Evolutionary conservation across 306 rosid species (phyloP), one percentile per base, ranked within the genome.

Genomic region (Glycine soja): DNA sequence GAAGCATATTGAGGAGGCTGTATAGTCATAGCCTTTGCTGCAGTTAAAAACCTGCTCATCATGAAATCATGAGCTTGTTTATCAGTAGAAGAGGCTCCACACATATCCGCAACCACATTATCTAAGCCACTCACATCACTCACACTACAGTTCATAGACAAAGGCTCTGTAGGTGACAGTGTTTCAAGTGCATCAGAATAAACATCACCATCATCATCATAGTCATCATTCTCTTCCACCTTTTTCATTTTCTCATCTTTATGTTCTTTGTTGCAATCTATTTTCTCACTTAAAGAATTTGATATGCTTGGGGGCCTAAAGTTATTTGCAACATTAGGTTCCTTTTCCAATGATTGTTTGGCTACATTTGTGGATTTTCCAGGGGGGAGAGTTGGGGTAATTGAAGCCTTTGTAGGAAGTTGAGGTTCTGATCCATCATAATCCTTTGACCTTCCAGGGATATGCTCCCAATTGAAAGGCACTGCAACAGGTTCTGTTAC

Each of bases 21-120:
- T 46, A 93, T 68, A 48, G 97, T 86, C 97, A 93, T 92, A 67
- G 99, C 99, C 88, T 88, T 93, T 56, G 98, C 98, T 52, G 97
- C 99, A 34, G 92, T 90, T 70, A 95, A 86, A 87, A 93, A 95
- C 9, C 98, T 90, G 71, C 75, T 90, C 99, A 95, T 90, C 98
- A 95, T 93, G 89, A 92, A 91, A 14, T 92, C 97, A 32, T 83
- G 90, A 79, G 93, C 86, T 85, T 92, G 88, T 67, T 88, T 87
- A 85, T 95, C 98, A 0, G 78, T 80, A 48, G 87, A 85, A 76
- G 87, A 90, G 54, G 86, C 65, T 76, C 87, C 85, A 10, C 82
- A 82, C 30, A 86, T 91, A 76, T 83, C 86, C 34, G 30, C 77
- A 79, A 83, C 82, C 53, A 82, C 81, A 74, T 82, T 84, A n/a